Evolutionary conservation across 805 yeast genomes (phyloP), one percentile per base, ranked within the genome.

Genomic region (Jamesozyma hellenica): DNA sequence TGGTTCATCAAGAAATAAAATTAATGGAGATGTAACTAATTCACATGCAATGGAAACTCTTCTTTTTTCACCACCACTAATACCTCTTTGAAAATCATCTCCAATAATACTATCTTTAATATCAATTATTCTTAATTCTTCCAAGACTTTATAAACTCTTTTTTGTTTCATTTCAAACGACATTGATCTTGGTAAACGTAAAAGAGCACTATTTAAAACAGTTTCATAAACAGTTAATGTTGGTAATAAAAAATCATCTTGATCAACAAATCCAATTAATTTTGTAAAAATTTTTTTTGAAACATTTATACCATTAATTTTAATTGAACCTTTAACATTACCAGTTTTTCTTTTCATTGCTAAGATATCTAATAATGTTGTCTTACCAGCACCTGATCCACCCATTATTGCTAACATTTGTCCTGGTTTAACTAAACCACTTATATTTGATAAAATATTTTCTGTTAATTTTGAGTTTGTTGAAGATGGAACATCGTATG

Each of bases 381-480:
- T 90, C 57, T 92, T 92, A 38, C 98, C 98, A 12, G 98, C 97
- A 36, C 98, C 98, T 0, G 96, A 88, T 1, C 96, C 96, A 33
- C 98, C 98, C 95, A 92, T 85, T 32, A 92, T 86, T 0, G 98
- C 97, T 56, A 87, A 60, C 45, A 94, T 82, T 56, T 87, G 87
- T 29, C 96, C 82, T 2, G 96, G 95, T 38, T 75, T 75, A 3
- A 79, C 95, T 12, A 76, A 50, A 9, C 98, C 98, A 49, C 74
- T 77, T 0, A 85, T 70, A 23, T 71, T 67, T 11, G 72, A 68
- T 42, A 92, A 68, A 4, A 92, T 77, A 14, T 61, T 63, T 17
- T 42, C 49, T 9, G 39, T 39, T 5, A 29, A 19, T 8, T 42
- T 43, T n/a, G 46, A 37, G 14, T 46, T 40, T 6, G 28, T 25